A percentile compares a stretch with the other conserved stretches of the same genome.
phyloP scores from a whole-genome alignment of 2,329 filamentous ascomycete species.

The Endocalyx cinctus region DNA sequence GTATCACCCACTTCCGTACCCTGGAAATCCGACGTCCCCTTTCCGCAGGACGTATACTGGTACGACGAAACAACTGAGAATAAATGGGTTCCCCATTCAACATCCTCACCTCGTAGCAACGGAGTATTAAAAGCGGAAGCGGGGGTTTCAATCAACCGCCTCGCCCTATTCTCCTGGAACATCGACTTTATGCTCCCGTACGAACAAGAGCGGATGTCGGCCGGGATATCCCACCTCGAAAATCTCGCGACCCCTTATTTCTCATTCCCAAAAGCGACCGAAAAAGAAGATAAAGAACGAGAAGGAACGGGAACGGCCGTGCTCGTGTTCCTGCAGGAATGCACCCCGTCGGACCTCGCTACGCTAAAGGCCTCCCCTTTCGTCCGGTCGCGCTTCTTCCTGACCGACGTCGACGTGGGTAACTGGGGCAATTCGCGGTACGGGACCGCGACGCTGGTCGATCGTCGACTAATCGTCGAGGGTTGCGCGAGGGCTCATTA shows the following conservation, averaged over 20 bases:
- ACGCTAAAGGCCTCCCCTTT: constrained; percentile 38
- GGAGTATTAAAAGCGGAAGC: neutral
- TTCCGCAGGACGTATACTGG: constrained; percentile 18
- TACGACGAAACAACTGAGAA: constrained; percentile 13
- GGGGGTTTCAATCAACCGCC: constrained; percentile 8
- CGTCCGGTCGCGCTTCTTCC: constrained; percentile 39
- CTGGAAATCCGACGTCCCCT: constrained; percentile 21
- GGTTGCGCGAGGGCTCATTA: constrained; percentile 46
- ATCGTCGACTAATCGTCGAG: constrained; percentile 35
- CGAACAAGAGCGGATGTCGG: constrained; percentile 19
- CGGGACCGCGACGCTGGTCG: constrained; percentile 47
- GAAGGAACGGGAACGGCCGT: too few species aligned
- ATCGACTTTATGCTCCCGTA: constrained; percentile 29
- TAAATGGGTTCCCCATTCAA: constrained; percentile 11
- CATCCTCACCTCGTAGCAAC: neutral
- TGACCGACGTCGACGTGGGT: constrained; percentile 38
- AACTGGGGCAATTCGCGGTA: constrained; percentile 41
- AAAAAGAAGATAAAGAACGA: too few species aligned
- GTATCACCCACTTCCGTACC: constrained; percentile 8
- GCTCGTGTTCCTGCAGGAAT: constrained; percentile 49
- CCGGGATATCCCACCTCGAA: constrained; percentile 20
- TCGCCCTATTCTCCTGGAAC: constrained; percentile 27
- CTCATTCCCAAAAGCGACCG: too few species aligned
- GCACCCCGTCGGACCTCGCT: constrained; percentile 37
- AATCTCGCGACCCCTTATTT: constrained; percentile 1